Evolutionary conservation across 306 rosid species (phyloP), one percentile per base, ranked within the genome.

Genomic region (Psophocarpus tetragonolobus): DNA sequence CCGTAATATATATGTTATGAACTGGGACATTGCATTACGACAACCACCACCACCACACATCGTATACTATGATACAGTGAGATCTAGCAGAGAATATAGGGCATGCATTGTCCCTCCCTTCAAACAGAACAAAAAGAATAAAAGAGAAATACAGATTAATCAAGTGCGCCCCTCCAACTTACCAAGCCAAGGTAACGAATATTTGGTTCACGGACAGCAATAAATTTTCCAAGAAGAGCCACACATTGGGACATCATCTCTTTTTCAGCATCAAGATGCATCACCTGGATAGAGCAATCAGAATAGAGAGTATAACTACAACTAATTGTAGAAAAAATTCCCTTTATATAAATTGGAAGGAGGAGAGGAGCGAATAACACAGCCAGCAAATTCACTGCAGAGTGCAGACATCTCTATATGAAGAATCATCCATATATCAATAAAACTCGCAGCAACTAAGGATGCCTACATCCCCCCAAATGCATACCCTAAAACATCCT

Each of bases 191-290:
- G 98, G 82, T 96, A 96, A 72, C 99, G 93, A 54, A 96, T 96
- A 87, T 96, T 96, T 67, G 99, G 99, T 83, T 96, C 99, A 47
- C 98, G 99, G 41, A 96, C 99, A 66, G 99, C 98, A 82, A 96
- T 96, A 83, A 96, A 92, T 77, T 96, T 96, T 78, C 99, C 99
- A 76, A 96, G 98, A 81, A 96, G 98, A 30, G 99, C 98, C 83
- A 92, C 99, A 66, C 99, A 96, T 70, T 96, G 99, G 80, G 99
- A 92, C 99, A 96, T 92, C 99, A 96, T 96, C 91, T 92, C 99
- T 79, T 96, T 92, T 73, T 92, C 99, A 87, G 99, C 99, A 92
- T 96, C 99, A 61, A 96, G 99, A 87, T 96, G 98, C 99, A 96
- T 96, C 79, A 96, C 99, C 99, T 96, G 87, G 77, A 83, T 36